A percentile compares a stretch with the other conserved stretches of the same genome.
Evolutionary conservation across 2,329 filamentous ascomycete genomes (phyloP).

Genomic region (Stachybotrys chartarum): DNA sequence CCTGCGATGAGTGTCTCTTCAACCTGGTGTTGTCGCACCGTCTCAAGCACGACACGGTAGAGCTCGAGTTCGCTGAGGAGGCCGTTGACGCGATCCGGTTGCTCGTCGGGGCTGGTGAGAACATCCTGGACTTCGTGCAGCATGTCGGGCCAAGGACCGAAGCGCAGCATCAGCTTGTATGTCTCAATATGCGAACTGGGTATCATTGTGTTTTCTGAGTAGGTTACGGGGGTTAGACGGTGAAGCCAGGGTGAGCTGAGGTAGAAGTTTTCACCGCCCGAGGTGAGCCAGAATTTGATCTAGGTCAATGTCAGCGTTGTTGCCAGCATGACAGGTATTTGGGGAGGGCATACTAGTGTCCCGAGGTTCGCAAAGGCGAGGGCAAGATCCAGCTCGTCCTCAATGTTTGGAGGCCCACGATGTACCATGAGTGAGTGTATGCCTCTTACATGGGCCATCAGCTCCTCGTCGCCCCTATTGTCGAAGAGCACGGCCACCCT

Average conservation of each 20-base stretch:
- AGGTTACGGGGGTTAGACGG: neutral
- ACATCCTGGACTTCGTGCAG: neutral
- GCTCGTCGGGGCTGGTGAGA: neutral
- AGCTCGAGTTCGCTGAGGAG: neutral
- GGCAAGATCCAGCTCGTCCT: neutral
- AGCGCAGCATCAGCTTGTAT: neutral
- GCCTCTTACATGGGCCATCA: neutral
- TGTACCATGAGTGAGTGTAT: neutral
- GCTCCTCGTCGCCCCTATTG: neutral
- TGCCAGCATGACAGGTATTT: neutral
- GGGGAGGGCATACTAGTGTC: neutral
- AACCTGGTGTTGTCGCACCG: neutral
- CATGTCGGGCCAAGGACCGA: neutral
- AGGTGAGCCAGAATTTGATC: neutral
- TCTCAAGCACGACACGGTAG: neutral
- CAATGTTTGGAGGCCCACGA: neutral
- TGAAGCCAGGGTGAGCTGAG: neutral
- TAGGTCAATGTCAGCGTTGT: neutral
- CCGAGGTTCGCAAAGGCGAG: neutral
- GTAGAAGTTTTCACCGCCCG: constrained; percentile 1
- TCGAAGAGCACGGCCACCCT: neutral
- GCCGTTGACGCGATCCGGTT: neutral
- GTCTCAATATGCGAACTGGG: neutral
- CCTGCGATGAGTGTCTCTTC: neutral
- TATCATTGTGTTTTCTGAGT: neutral